phyloP scores from a whole-genome alignment of 352 stramenopile genomes.

The Globisporangium cylindrosporum region DNA sequence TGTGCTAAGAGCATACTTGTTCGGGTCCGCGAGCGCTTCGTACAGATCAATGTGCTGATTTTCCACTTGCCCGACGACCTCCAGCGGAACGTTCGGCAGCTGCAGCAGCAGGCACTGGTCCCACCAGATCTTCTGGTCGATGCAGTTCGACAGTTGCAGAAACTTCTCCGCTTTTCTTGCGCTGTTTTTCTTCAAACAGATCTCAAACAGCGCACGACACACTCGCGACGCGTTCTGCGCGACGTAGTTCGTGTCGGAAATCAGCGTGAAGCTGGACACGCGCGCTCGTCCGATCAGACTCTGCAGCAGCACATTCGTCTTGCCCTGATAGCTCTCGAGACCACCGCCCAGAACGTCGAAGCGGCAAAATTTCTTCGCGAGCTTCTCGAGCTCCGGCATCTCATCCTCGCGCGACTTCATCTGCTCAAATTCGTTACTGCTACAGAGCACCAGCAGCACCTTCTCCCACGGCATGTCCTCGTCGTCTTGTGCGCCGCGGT shows the following conservation, averaged over 20 bases:
- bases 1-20: slow-evolving; percentile 36
- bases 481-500: slow-evolving; percentile 28
- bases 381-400: slow-evolving; percentile 90
- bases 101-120: slow-evolving; percentile 94
- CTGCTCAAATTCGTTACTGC: slow-evolving; percentile 95
- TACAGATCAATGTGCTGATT: slow-evolving; percentile 67
- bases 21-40: slow-evolving; percentile 39
- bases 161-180: slow-evolving; percentile 90
- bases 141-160: slow-evolving; percentile 94
- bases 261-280: slow-evolving; percentile 96
- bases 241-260: slow-evolving; percentile 99
- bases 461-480: slow-evolving; percentile 69
- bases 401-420: slow-evolving; percentile 96
- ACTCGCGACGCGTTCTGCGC: slow-evolving; percentile 98
- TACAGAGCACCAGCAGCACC: slow-evolving; percentile 67
- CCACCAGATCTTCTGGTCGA: slow-evolving; percentile 98
- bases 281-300: slow-evolving; percentile 61
- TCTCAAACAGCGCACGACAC: slow-evolving; percentile 98
- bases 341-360: slow-evolving; percentile 89
- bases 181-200: slow-evolving; percentile 92
- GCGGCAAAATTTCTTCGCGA: slow-evolving; percentile 87
- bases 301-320: slow-evolving; percentile 97
- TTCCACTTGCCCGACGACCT: slow-evolving; percentile 88
- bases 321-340: slow-evolving; percentile 91
- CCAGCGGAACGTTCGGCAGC: slow-evolving; percentile 86